Conservation (phyloP, 2,329 filamentous ascomycete genomes). For the Ophiocordyceps sinensis region DNA sequence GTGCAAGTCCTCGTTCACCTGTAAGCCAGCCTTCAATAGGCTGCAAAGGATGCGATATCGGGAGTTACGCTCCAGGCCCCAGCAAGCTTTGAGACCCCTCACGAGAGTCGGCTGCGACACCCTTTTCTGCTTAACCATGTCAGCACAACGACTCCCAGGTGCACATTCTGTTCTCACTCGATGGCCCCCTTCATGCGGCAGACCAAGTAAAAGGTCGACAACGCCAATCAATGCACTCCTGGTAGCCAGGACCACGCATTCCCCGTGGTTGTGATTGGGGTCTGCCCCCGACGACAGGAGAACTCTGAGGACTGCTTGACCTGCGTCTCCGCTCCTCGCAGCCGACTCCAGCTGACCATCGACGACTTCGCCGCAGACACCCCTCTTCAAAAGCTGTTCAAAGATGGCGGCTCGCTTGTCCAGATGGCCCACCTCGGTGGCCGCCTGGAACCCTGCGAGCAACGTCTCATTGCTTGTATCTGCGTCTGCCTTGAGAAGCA, state of each 20-base stretch:
- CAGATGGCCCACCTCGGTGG: constrained; percentile 36
- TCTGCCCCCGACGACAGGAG: constrained; percentile 38
- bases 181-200: constrained; percentile 23
- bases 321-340: constrained; percentile 33
- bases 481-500: constrained; percentile 29
- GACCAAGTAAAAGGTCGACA: constrained; percentile 35
- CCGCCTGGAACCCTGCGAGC: constrained; percentile 38
- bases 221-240: constrained; percentile 34
- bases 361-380: constrained; percentile 34
- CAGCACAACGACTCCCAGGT: neutral
- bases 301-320: constrained; percentile 31
- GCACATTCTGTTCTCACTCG: constrained; percentile 20
- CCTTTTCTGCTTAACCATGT: constrained; percentile 19
- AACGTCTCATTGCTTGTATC: constrained; percentile 27
- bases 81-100: constrained; percentile 37
- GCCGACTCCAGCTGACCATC: constrained; percentile 39
- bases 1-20: constrained; percentile 33
- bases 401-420: constrained; percentile 34
- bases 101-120: constrained; percentile 32
- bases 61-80: constrained; percentile 32
- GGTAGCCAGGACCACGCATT: constrained; percentile 39
- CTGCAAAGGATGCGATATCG: constrained; percentile 32
- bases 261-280: constrained; percentile 38
- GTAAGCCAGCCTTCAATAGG: constrained; percentile 36
- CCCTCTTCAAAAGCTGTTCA: constrained; percentile 32